Evolutionary conservation across 352 stramenopile species (phyloP).

Genomic region (Thraustochytrium striatum): DNA sequence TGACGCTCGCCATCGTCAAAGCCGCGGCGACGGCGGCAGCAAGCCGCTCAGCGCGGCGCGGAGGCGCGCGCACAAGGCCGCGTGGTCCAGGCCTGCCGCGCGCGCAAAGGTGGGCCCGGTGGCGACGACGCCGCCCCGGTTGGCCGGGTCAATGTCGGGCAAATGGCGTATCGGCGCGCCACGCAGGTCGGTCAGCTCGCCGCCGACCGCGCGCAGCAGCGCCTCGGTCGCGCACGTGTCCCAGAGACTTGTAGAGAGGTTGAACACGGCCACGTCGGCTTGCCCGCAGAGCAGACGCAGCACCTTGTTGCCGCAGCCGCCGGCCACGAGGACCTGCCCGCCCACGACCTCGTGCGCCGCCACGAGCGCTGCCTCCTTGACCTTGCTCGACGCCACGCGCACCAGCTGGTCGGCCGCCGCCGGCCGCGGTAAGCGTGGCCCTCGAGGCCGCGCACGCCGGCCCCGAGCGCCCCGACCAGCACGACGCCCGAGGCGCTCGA

Average conservation of each 20-base stretch:
- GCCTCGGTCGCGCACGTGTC: constrained; percentile 61
- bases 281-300: constrained; percentile 55
- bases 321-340: neutral
- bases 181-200: constrained; percentile 6
- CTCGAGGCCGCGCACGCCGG: constrained; percentile 46
- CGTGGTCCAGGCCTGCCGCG: neutral
- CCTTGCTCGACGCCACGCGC: constrained; percentile 6
- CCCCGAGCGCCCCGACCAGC: constrained; percentile 53
- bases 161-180: neutral
- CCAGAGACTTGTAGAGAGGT: constrained; percentile 53
- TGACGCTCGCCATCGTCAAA: no score
- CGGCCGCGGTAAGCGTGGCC: neutral
- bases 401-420: neutral
- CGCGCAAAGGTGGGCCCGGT: neutral
- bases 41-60: neutral
- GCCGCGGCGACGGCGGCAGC: no score
- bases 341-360: neutral
- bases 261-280: constrained; percentile 26
- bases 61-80: neutral
- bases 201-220: constrained; percentile 57
- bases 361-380: constrained; percentile 46
- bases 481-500: constrained; percentile 24
- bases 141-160: neutral
- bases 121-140: neutral
- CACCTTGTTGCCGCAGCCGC: constrained; percentile 62